Evolutionary conservation across 352 stramenopile genomes (phyloP).

Genomic region (Globisporangium recalcitrans): DNA sequence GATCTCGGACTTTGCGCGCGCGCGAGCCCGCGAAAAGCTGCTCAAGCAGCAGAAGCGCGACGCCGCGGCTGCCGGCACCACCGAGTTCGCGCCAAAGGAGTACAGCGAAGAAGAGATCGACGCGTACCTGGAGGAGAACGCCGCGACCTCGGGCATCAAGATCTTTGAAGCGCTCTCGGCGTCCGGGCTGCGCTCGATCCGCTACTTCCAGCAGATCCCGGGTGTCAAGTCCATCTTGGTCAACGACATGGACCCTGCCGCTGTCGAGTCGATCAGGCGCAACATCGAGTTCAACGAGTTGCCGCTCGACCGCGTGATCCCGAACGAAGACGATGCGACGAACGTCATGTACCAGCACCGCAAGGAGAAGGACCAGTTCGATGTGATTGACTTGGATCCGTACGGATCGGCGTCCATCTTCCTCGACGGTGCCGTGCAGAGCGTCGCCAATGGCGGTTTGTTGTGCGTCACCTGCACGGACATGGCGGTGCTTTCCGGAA

Average conservation of each 20-base stretch:
- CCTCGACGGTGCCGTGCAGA: slow-evolving; percentile 96
- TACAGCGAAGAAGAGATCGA: slow-evolving; percentile 75
- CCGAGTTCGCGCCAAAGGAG: slow-evolving; percentile 39
- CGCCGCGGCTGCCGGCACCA: slow-evolving; percentile 27
- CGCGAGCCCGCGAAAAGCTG: slow-evolving; percentile 68
- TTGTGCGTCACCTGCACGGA: slow-evolving; percentile 99
- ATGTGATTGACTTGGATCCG: slow-evolving; percentile 99
- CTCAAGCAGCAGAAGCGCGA: slow-evolving; percentile 69
- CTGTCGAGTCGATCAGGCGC: slow-evolving; percentile 92
- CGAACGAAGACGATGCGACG: slow-evolving; percentile 81
- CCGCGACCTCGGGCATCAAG: slow-evolving; percentile 86
- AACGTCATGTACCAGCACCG: slow-evolving; percentile 87
- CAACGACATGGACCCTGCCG: slow-evolving; percentile 97
- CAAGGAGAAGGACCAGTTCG: slow-evolving; percentile 91
- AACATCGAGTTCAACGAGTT: slow-evolving; percentile 93
- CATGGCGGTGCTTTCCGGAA: slow-evolving; percentile 91
- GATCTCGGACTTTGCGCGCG: slow-evolving; percentile 95
- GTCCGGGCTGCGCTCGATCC: slow-evolving; percentile 96
- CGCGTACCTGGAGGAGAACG: slow-evolving; percentile 44
- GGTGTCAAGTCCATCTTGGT: slow-evolving; percentile 96
- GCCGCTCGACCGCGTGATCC: slow-evolving; percentile 75
- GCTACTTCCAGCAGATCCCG: slow-evolving; percentile 99
- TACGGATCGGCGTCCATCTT: slow-evolving; percentile 99
- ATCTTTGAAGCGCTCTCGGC: slow-evolving; percentile 98
- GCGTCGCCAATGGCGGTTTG: slow-evolving; percentile 93